phyloP scores from a whole-genome alignment of 176 grass and related monocot genomes.

The Triticum aestivum region DNA sequence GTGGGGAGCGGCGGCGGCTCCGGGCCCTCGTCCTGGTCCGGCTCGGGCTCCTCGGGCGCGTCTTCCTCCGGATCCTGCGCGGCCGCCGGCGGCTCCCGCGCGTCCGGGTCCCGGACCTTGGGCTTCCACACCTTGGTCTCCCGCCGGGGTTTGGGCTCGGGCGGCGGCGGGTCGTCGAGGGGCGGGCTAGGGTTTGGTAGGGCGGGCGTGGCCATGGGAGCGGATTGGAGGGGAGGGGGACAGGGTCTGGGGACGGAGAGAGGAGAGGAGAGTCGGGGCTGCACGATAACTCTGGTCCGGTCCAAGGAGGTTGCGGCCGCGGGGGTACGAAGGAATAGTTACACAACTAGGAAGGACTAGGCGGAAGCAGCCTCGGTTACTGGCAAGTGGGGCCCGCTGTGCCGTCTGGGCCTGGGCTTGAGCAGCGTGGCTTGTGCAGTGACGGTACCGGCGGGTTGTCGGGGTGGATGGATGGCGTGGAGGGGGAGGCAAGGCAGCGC shows the following conservation, averaged over 20 bases:
- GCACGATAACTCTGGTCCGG: neutral
- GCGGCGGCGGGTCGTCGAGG: neutral
- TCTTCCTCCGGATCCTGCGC: neutral
- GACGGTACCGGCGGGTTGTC: neutral
- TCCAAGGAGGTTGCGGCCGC: neutral
- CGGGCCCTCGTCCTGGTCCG: neutral
- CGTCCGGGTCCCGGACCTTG: neutral
- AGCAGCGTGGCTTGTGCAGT: neutral
- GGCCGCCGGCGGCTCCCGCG: neutral
- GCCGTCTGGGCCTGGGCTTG: too few species aligned
- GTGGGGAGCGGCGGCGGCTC: neutral
- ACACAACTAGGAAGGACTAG: too few species aligned
- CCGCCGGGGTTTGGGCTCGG: neutral
- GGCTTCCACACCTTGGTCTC: constrained; percentile 4
- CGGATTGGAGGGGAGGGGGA: neutral
- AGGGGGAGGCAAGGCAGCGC: constrained; percentile 31
- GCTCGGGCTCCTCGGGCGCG: too few species aligned
- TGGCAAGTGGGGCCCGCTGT: too few species aligned
- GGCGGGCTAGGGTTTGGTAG: constrained; percentile 46
- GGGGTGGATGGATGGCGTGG: neutral
- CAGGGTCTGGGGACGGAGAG: neutral
- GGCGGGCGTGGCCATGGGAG: constrained; percentile 30
- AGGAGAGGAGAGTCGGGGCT: neutral
- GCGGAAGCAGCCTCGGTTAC: too few species aligned
- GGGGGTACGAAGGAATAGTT: neutral